A percentile compares a stretch with the other conserved stretches of the same genome.
Evolutionary conservation across 2,329 filamentous ascomycete species (phyloP).

Genomic region (Alternaria gaisen): DNA sequence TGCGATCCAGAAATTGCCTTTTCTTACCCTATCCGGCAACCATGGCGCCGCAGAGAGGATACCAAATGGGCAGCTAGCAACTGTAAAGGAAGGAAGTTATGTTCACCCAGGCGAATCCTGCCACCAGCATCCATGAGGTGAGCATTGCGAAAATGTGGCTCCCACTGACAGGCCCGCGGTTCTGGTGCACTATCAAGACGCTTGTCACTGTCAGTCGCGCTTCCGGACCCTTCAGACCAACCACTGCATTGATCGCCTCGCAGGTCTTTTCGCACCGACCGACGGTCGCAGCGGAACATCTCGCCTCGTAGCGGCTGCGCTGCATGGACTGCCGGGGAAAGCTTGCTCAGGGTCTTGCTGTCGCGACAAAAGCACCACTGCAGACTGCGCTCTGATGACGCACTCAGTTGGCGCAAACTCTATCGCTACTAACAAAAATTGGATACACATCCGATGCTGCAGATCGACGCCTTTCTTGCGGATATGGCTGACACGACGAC

Average conservation of each 20-base stretch:
- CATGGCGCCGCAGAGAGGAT: conserved; percentile 10
- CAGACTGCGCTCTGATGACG: conserved; percentile 15
- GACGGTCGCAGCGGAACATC: conserved; percentile 25
- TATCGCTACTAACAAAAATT: conserved; percentile 16
- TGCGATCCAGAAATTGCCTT: conserved; percentile 18
- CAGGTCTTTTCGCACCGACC: conserved; percentile 25
- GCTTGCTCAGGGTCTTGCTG: conserved; percentile 27
- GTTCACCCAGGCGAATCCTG: conserved; percentile 16
- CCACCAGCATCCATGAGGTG: conserved; percentile 19
- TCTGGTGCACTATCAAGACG: conserved; percentile 37
- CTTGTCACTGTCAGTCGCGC: conserved; percentile 46
- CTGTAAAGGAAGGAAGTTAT: conserved; percentile 2
- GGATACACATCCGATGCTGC: conserved; percentile 30
- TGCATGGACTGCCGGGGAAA: conserved; percentile 25
- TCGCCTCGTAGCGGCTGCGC: conserved; percentile 19
- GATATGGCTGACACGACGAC: conserved; percentile 43
- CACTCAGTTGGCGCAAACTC: conserved; percentile 18
- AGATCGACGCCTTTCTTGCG: conserved; percentile 44
- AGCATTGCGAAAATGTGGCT: conserved; percentile 44
- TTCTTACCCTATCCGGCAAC: conserved; percentile 17
- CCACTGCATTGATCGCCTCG: conserved; percentile 28
- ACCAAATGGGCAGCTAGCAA: not conserved
- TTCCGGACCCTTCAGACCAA: conserved; percentile 38
- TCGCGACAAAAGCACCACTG: conserved; percentile 20
- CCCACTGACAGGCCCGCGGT: conserved; percentile 42